Evolutionary conservation across 2,329 filamentous ascomycete species (phyloP).

Genomic region (Cytospora chrysosperma): DNA sequence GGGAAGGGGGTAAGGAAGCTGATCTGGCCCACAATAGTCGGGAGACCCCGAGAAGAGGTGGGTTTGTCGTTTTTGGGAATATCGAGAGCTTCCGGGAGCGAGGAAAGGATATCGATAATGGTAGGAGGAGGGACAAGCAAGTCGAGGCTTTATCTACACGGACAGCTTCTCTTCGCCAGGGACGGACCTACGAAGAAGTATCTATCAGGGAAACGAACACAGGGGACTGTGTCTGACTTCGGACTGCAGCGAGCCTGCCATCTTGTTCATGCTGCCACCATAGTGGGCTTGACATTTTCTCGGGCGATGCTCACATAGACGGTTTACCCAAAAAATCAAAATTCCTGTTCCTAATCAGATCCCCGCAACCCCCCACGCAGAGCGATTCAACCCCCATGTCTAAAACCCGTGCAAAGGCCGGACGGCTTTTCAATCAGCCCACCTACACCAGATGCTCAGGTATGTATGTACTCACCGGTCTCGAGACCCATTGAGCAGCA

Average conservation of each 20-base stretch:
- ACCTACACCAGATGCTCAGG: not conserved
- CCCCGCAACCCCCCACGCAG: not conserved
- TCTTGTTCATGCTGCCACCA: slow-evolving; percentile 14
- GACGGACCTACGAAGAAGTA: slow-evolving; percentile 6
- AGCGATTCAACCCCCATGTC: not conserved
- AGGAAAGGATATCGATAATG: slow-evolving; percentile 6
- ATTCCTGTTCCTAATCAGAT: slow-evolving; percentile 15
- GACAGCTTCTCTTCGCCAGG: slow-evolving; percentile 1
- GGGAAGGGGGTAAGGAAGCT: not conserved
- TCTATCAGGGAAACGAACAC: not conserved
- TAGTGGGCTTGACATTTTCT: slow-evolving; percentile 8
- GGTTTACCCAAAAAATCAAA: slow-evolving; percentile 16
- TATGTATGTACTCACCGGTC: not conserved
- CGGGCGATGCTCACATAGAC: slow-evolving; percentile 21
- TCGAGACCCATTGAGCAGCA: not conserved
- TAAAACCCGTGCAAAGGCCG: not conserved
- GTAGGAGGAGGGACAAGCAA: slow-evolving; percentile 6
- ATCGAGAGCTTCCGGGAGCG: not conserved
- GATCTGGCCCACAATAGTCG: slow-evolving; percentile 1
- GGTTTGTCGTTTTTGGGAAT: not conserved
- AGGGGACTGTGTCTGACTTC: slow-evolving; percentile 6
- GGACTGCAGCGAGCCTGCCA: slow-evolving; percentile 6
- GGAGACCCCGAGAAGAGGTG: not conserved
- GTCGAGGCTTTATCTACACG: not conserved
- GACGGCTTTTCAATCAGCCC: not conserved